Evolutionary conservation across 1,284 basidiomycete genomes (phyloP).

Genomic region (Leccinum pachyderme): DNA sequence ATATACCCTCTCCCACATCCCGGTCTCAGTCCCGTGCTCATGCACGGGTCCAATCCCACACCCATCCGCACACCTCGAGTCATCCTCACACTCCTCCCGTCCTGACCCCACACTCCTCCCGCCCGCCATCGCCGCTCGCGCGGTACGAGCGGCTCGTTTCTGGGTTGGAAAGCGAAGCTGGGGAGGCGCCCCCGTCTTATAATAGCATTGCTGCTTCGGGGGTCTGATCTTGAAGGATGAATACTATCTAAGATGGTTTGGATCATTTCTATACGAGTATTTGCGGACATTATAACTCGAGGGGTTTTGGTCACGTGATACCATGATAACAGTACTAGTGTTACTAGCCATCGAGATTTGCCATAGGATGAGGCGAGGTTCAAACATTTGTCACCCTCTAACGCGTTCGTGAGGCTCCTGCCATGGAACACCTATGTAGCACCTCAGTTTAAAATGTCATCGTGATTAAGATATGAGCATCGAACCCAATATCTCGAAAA

Average conservation of each 20-base stretch:
- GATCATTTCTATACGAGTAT: not conserved
- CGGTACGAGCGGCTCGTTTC: slow-evolving; percentile 63
- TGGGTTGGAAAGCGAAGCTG: slow-evolving; percentile 61
- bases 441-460: not conserved
- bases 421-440: slow-evolving; percentile 58
- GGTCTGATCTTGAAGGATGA: not conserved
- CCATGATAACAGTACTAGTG: not conserved
- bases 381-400: slow-evolving; percentile 26
- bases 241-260: not conserved
- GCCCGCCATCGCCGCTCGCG: slow-evolving; percentile 27
- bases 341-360: not conserved
- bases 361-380: not conserved
- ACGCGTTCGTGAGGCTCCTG: slow-evolving; percentile 74
- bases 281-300: not conserved
- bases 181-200: slow-evolving; percentile 67
- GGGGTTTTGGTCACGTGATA: not conserved
- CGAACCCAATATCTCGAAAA: slow-evolving; percentile 70
- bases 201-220: slow-evolving; percentile 31
- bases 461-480: not conserved
- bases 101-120: slow-evolving; percentile 16
- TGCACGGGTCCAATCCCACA: not conserved
- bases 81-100: not conserved
- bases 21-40: slow-evolving; percentile 1
- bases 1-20: not conserved
- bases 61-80: not conserved